Percentiles rank a stretch among this genome's conserved stretches.
Conservation (phyloP, 768 basidiomycete genomes). For the Stropharia rugosoannulata region DNA sequence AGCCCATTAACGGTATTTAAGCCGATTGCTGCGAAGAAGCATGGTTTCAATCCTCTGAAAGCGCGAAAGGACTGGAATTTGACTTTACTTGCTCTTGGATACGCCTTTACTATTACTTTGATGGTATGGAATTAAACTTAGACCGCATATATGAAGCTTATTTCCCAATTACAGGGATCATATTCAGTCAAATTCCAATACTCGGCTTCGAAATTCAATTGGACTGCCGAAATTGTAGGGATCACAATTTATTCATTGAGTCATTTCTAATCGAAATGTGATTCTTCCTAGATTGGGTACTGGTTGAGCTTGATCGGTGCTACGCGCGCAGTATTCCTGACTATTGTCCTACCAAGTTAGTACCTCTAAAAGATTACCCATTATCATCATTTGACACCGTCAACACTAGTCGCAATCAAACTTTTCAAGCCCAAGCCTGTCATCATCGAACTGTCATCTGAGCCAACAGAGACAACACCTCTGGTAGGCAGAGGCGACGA, state of each 20-base stretch:
- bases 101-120: conserved; percentile 46
- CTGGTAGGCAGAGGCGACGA: conserved; percentile 25
- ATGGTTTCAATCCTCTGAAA: conserved; percentile 36
- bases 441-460: conserved; percentile 18
- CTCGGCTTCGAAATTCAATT: conserved; percentile 57
- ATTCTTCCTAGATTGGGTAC: conserved; percentile 60
- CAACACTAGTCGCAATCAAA: conserved; percentile 49
- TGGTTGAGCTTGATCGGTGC: conserved; percentile 58
- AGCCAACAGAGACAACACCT: conserved; percentile 27
- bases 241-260: background rate
- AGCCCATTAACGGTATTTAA: conserved; percentile 68
- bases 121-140: conserved; percentile 34
- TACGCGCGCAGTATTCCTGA: conserved; percentile 53
- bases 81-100: conserved; percentile 50
- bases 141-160: background rate
- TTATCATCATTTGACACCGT: background rate
- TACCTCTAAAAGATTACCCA: background rate
- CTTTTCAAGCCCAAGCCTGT: conserved; percentile 44
- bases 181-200: conserved; percentile 64
- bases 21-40: conserved; percentile 34
- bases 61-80: conserved; percentile 63
- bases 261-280: background rate
- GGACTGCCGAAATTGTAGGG: conserved; percentile 66
- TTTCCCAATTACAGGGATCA: conserved; percentile 43
- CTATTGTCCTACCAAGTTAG: conserved; percentile 61